Evolutionary conservation across 73 alveolate genomes (phyloP), one percentile per base, ranked within the genome.

Genomic region (Paraurostyla sp.): DNA sequence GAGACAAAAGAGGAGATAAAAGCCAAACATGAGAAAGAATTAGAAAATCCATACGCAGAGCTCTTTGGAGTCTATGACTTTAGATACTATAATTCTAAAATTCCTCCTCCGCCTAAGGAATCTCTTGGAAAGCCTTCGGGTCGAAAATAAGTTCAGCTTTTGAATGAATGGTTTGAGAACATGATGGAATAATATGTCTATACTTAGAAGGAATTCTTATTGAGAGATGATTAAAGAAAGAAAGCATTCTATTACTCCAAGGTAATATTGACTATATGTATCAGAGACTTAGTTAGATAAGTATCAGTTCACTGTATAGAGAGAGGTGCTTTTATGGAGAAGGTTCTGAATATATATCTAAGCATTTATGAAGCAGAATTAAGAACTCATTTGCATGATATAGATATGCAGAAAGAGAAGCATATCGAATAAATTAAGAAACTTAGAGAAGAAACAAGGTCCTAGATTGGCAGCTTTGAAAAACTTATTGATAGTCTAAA

Each of bases 291-390:
- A 2, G 85, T 87, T 27, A 42, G 93, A 40, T 51, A 87, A 54
- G 93, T 87, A 7, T 87, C 93, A 20, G 93, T 87, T n/a, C 93
- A 87, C 46, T 87, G 93, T 22, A 51, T 87, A 0, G 93, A 87
- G 69, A 48, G 93, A 52, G 93, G 93, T 38, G 93, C 90, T 3
- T 71, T 87, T 22, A 75, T 87, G 48, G 93, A 87, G 48, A 87
- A 87, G 54, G 93, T 87, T 29, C 87, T 87, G 45, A 87, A 87
- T 45, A 87, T 51, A 54, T 87, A 87, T 40, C 30, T 87, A 16
- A 76, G 85, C 50, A 87, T 87, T 1, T 87, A 42, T 48, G 93
- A 87, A 56, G 76, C 90, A 1, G 93, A 87, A 38, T 36, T 78
- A 20, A 33, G 89, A 36, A 75, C 89, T 0, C 80, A 87, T 76